These are phyloP conservation scores for Exophiala phaeomuriformis DNA, from an alignment of 2,329 filamentous ascomycete species.

Conservation along the genomic window DNA sequence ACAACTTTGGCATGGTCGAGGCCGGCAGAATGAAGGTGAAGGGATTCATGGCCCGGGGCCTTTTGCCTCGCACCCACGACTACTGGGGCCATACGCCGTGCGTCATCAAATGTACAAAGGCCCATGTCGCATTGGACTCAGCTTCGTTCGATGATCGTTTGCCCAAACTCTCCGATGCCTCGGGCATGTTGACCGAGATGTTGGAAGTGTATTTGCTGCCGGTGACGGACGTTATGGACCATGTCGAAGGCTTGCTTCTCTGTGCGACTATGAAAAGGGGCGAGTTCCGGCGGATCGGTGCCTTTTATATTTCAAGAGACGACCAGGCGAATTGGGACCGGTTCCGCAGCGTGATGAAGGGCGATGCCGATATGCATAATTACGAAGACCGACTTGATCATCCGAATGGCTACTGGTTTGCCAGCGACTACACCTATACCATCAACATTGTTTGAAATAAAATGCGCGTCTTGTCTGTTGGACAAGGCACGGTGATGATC, in stretches of 20 bases:
- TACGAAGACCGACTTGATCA: constrained; percentile 26
- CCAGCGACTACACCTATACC: constrained; percentile 28
- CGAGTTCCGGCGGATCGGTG: constrained; percentile 24
- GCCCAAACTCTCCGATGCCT: constrained; percentile 23
- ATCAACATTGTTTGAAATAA: constrained; percentile 23
- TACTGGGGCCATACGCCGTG: constrained; percentile 26
- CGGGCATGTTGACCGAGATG: constrained; percentile 23
- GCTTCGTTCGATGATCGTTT: constrained; percentile 26
- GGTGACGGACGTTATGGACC: constrained; percentile 25
- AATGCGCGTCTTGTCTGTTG: not conserved
- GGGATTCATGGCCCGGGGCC: constrained; percentile 26
- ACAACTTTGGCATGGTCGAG: constrained; percentile 24
- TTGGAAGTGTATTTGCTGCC: constrained; percentile 26
- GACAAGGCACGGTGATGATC: not conserved
- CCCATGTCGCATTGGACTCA: constrained; percentile 23
- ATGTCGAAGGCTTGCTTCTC: constrained; percentile 25
- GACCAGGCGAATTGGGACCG: constrained; percentile 26
- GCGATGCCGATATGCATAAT: constrained; percentile 25
- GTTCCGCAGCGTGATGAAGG: constrained; percentile 27
- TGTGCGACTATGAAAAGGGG: constrained; percentile 27
- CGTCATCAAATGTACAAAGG: constrained; percentile 21
- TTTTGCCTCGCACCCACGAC: constrained; percentile 23
- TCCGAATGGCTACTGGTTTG: constrained; percentile 26
- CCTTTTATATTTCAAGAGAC: constrained; percentile 23
- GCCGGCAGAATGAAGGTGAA: constrained; percentile 21